phyloP scores from a whole-genome alignment of 495 filamentous ascomycete genomes.

The Sabuloglossum arenarium region DNA sequence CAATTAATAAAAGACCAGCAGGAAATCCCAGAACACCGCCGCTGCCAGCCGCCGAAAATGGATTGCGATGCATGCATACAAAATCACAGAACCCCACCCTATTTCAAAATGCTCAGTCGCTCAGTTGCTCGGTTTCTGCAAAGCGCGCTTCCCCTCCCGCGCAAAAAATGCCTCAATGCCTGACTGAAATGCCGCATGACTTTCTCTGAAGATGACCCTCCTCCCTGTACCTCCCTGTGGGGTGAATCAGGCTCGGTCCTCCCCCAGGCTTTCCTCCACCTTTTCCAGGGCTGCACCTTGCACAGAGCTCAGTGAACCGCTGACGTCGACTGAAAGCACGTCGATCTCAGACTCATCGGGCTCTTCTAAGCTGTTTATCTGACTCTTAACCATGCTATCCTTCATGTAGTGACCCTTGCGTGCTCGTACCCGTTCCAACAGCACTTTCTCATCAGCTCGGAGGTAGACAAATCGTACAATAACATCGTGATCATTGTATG shows the following conservation, averaged over 20 bases:
- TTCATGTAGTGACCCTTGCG: slow-evolving; percentile 92
- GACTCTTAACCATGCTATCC: slow-evolving; percentile 87
- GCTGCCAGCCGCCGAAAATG: neutral
- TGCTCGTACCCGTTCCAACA: slow-evolving; percentile 49
- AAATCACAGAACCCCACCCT: neutral
- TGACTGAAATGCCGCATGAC: neutral
- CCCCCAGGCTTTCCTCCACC: slow-evolving; percentile 19
- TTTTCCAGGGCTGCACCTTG: slow-evolving; percentile 38
- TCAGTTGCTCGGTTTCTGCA: no score
- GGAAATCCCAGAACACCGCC: neutral
- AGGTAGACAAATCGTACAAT: slow-evolving; percentile 89
- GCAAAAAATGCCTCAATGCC: neutral
- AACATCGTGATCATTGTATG: slow-evolving; percentile 54
- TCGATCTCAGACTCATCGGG: slow-evolving; percentile 62
- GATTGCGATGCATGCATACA: neutral
- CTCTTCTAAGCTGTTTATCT: slow-evolving; percentile 68
- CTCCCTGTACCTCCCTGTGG: no score
- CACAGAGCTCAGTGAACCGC: slow-evolving; percentile 40
- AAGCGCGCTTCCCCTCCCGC: neutral
- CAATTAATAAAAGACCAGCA: neutral
- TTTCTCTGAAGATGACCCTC: neutral
- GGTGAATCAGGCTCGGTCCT: slow-evolving; percentile 5
- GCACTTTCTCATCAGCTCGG: slow-evolving; percentile 46
- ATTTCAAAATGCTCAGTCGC: neutral
- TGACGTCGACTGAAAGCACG: slow-evolving; percentile 66